phyloP scores from a whole-genome alignment of 2,329 filamentous ascomycete genomes.

The Aspergillus quadrilineatus region DNA sequence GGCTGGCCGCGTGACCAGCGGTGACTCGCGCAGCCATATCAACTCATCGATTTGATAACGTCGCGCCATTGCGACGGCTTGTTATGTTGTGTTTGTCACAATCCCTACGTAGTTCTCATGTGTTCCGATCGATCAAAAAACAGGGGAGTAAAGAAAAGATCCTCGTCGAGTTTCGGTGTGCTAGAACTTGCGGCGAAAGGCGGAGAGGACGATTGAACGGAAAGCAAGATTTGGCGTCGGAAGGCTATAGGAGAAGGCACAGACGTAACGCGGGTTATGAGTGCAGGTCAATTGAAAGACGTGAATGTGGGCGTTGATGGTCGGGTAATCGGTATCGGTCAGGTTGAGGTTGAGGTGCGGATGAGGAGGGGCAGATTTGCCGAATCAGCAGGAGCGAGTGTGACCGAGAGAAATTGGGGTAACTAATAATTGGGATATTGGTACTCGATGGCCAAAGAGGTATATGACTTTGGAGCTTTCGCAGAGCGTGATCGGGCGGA shows the following conservation, averaged over 20 bases:
- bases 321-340: conserved; percentile 4
- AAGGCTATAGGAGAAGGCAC: neutral
- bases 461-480: neutral
- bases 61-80: conserved; percentile 41
- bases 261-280: neutral
- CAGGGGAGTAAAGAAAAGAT: conserved; percentile 8
- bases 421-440: neutral
- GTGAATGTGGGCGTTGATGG: conserved; percentile 14
- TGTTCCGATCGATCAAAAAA: conserved; percentile 17
- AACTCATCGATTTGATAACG: conserved; percentile 78
- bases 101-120: conserved; percentile 31
- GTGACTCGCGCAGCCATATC: conserved; percentile 73
- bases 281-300: neutral
- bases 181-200: neutral
- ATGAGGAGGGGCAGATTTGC: conserved; percentile 20
- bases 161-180: conserved; percentile 3
- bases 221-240: neutral
- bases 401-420: neutral
- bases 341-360: conserved; percentile 13
- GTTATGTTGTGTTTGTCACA: conserved; percentile 17
- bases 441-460: neutral
- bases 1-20: conserved; percentile 76
- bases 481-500: neutral
- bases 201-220: neutral
- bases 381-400: neutral